Base-by-base conservation (phyloP, 805 yeast species). In the Ogataea zsoltii region DNA sequence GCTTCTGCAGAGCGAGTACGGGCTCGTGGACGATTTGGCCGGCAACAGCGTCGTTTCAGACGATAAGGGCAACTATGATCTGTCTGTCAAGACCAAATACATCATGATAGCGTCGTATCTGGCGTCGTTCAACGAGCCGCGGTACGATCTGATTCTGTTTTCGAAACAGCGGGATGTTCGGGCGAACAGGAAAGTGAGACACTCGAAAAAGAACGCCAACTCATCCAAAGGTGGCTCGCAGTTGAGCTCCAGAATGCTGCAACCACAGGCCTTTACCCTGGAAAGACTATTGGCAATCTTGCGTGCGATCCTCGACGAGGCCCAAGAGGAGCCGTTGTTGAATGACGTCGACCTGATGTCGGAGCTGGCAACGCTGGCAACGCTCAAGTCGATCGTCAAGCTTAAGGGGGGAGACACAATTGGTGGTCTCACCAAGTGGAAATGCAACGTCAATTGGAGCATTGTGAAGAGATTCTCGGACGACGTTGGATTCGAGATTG, bases 281-380 rank as follows among this genome's bases (percentile, higher is more conserved):
- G 97, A 91, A 61, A 72, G 97, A 46, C 59, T 88, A 60, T 66
- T 87, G 47, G 96, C 97, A 0, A 87, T 91, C 18, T 71, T 86
- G 30, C 84, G 85, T 34, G 83, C 95, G 0, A 79, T 90, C 12
- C 80, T 78, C 57, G 76, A 71, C 17, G 61, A 50, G 23, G 49
- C 54, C 44, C 73, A 55, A 55, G 74, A 53, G 58, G 73, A 58
- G 9, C 70, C 46, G 6, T 36, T 68, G 7, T 34, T 48, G 1
- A 54, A 67, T 25, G 62, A 66, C 41, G 62, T 71, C 11, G 72
- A 67, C 41, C 51, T 71, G 7, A 61, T 66, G 55, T 64, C 69
- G 35, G 70, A 69, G 42, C 38, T 72, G 7, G 62, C 72, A 2
- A 70, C 72, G 7, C 57, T 61, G 43, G 67, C 61, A 49, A 66